Conservation (phyloP, 345 rosid genomes). For the Turnera subulata region DNA sequence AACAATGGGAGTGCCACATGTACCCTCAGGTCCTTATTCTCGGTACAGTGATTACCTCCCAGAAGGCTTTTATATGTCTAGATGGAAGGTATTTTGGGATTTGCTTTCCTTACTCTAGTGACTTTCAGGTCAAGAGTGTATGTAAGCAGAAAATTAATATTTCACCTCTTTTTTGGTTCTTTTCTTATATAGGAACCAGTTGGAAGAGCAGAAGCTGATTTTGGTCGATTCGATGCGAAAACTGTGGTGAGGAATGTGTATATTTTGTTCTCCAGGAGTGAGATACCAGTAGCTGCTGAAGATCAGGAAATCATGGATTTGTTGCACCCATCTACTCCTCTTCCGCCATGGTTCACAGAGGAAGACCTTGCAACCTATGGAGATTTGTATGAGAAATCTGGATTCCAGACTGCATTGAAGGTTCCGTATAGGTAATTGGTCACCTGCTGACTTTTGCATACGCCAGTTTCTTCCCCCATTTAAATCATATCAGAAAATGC, state of each 20-base stretch:
- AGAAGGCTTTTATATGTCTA: slow-evolving; percentile 44
- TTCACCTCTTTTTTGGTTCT: not conserved
- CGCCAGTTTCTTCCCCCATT: not conserved
- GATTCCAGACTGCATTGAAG: slow-evolving; percentile 37
- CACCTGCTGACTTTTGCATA: not conserved
- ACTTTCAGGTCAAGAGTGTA: too few relatives aligned
- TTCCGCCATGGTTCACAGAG: slow-evolving; percentile 44
- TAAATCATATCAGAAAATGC: too few relatives aligned
- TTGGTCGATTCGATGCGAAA: slow-evolving; percentile 41
- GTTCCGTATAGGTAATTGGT: slow-evolving; percentile 43
- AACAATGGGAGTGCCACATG: slow-evolving; percentile 43
- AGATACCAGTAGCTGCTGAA: slow-evolving; percentile 29
- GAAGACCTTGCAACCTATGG: slow-evolving; percentile 46
- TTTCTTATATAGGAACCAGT: not conserved
- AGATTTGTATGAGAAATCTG: slow-evolving; percentile 38
- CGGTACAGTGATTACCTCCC: slow-evolving; percentile 32
- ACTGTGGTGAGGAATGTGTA: slow-evolving; percentile 41
- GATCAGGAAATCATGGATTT: slow-evolving; percentile 53
- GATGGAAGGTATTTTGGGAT: slow-evolving; percentile 44
- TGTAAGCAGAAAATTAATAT: too few relatives aligned
- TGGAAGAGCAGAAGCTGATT: slow-evolving; percentile 51
- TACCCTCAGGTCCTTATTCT: slow-evolving; percentile 26
- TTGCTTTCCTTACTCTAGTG: not conserved
- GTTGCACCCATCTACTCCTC: slow-evolving; percentile 39
- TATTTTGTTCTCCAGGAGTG: slow-evolving; percentile 40